Evolutionary conservation across 75 land plant genomes (phyloP), one percentile per base, ranked within the genome.

Genomic region (Adiantum capillusveneris): DNA sequence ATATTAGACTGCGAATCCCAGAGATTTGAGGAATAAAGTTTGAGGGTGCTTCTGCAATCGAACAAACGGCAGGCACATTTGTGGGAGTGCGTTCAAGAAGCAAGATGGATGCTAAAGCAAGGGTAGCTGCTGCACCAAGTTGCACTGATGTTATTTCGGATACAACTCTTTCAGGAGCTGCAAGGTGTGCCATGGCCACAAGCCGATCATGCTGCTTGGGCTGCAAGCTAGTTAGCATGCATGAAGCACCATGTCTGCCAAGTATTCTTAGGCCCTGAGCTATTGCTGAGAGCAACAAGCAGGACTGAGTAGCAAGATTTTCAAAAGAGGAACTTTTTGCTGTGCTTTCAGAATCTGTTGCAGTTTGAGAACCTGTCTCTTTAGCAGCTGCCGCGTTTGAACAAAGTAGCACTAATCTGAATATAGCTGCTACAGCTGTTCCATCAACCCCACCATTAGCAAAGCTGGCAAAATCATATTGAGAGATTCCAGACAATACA

Each of bases 71-170:
- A 46, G 46, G 63, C 45, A 65, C 51, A 20, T 57, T 60, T 16
- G 37, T 22, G 6, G 56, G 53, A 11, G 74, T 80, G 55, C 41
- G 56, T 58, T 95, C 96, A 69, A 95, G 91, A 25, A 81, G 79
- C 29, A 95, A 51, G 53, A 95, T 73, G 42, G 99, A 84, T 57
- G 91, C 77, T 61, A 95, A 60, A 34, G 99, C 96, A n/a, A 95
- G 66, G 82, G 84, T 79, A 17, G 92, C 91, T 57, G 91, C 69
- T 42, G 84, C 79, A 56, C 70, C 62, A 44, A 70, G 77, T 16
- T 82, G 78, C 57, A 76, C 73, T 13, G 64, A 39, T 49, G 78
- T 25, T 31, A 70, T 56, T 31, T 55, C 73, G 61, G 72, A 57
- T 53, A 72, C 31, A 20, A 58, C 48, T 36, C 67, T 77, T 68